Conservation (phyloP, 768 basidiomycete species). For the Leccinum truebloodii region DNA sequence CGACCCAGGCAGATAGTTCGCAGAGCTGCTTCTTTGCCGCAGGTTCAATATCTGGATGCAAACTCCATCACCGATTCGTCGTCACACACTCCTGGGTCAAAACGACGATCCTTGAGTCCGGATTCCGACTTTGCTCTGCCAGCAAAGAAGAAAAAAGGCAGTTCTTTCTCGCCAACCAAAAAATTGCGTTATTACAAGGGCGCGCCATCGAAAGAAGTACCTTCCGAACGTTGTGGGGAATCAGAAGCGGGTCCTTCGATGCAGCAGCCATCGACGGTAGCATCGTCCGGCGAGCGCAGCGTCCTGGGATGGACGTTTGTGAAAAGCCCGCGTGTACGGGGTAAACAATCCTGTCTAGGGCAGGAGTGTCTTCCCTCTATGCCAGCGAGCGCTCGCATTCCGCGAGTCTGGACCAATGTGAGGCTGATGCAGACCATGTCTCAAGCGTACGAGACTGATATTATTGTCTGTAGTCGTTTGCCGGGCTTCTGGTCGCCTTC, state of each 20-base stretch:
- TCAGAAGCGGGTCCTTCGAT: neutral
- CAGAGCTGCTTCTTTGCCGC: neutral
- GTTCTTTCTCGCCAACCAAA: conserved; percentile 1
- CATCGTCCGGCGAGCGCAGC: neutral
- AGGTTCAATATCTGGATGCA: neutral
- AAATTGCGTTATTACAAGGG: neutral
- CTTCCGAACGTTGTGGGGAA: neutral
- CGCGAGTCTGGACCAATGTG: conserved; percentile 33
- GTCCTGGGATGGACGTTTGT: conserved; percentile 24
- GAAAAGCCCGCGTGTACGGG: neutral
- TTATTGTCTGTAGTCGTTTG: conserved; percentile 20
- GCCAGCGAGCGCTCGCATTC: conserved; percentile 6
- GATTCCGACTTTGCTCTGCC: neutral
- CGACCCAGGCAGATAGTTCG: neutral
- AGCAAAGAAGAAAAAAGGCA: conserved; percentile 11
- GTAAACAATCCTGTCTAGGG: neutral
- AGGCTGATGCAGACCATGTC: conserved; percentile 8
- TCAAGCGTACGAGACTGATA: neutral
- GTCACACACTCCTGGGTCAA: neutral
- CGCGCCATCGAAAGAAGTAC: neutral
- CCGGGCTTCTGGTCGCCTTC: conserved; percentile 22
- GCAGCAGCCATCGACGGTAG: neutral
- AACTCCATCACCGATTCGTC: neutral
- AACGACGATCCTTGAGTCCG: conserved; percentile 22
- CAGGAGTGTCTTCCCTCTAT: neutral